phyloP scores from a whole-genome alignment of 768 basidiomycete genomes.

The Pulveroboletus sp. region DNA sequence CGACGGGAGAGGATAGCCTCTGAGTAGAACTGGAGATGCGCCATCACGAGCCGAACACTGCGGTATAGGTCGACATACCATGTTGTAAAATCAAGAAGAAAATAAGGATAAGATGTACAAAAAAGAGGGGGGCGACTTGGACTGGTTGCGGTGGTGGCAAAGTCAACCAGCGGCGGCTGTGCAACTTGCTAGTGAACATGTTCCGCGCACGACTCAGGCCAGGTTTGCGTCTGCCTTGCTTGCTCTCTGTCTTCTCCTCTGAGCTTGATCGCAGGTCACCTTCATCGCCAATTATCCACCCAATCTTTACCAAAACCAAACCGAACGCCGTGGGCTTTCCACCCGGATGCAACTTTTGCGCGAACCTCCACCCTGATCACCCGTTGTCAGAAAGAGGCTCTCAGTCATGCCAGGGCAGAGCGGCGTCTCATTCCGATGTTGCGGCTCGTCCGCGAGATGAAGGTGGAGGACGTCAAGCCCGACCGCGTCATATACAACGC shows the following conservation, averaged over 20 bases:
- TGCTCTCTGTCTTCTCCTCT: background rate
- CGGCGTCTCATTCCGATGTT: conserved; percentile 40
- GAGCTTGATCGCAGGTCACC: background rate
- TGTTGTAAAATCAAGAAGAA: conserved; percentile 21
- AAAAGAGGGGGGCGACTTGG: background rate
- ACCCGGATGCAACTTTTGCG: conserved; percentile 22
- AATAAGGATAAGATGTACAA: conserved; percentile 20
- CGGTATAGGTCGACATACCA: conserved; percentile 12
- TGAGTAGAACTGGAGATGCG: conserved; percentile 70
- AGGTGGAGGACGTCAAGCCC: conserved; percentile 46
- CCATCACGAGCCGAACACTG: background rate
- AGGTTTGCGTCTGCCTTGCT: background rate
- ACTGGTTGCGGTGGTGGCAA: conserved; percentile 9
- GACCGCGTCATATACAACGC: conserved; percentile 52
- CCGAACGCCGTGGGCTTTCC: conserved; percentile 27
- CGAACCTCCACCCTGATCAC: conserved; percentile 23
- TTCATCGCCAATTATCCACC: conserved; percentile 6
- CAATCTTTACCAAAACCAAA: background rate
- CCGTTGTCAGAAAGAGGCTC: conserved; percentile 32
- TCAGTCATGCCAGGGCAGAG: conserved; percentile 31
- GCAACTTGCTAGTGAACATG: conserved; percentile 5
- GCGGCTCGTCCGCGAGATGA: conserved; percentile 52
- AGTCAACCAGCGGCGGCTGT: conserved; percentile 26
- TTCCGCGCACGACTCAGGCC: conserved; percentile 1
- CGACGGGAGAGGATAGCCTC: conserved; percentile 91